Percentiles rank a stretch among this genome's conserved stretches.
Evolutionary conservation across 2,329 filamentous ascomycete genomes (phyloP).

Genomic region (Lecanicillium sp.): DNA sequence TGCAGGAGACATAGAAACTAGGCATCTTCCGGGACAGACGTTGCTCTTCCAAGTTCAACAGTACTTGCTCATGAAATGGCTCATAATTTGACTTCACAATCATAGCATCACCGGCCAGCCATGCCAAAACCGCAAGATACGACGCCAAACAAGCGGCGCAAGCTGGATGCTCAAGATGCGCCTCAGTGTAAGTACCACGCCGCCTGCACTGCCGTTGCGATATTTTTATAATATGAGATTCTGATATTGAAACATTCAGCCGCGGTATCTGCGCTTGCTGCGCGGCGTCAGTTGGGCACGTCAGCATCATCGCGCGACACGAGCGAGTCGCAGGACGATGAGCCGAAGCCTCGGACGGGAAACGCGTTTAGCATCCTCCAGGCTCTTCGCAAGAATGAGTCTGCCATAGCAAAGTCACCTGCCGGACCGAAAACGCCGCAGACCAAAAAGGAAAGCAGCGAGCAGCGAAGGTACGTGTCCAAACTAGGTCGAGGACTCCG

Average conservation of each 20-base stretch:
- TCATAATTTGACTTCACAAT: background rate
- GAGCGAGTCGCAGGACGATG: slow-evolving; percentile 1
- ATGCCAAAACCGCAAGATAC: no score
- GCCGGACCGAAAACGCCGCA: background rate
- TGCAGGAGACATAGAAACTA: no score
- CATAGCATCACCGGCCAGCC: background rate
- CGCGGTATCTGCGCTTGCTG: slow-evolving; percentile 30
- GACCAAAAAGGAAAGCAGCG: background rate
- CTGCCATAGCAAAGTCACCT: background rate
- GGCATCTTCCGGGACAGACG: no score
- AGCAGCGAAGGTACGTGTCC: slow-evolving; percentile 1
- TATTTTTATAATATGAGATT: no score
- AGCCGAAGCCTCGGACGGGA: background rate
- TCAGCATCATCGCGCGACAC: slow-evolving; percentile 4
- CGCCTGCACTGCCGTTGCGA: no score
- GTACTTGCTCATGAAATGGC: no score
- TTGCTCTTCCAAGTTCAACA: no score
- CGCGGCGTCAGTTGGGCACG: slow-evolving; percentile 20
- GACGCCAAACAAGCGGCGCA: slow-evolving; percentile 18
- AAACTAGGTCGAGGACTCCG: no score
- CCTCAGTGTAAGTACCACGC: slow-evolving; percentile 19
- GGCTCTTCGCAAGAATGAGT: background rate
- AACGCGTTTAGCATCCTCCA: slow-evolving; percentile 9
- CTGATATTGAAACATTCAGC: slow-evolving; percentile 6
- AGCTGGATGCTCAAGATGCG: slow-evolving; percentile 21